Percentiles rank a stretch among this genome's conserved stretches.
Evolutionary conservation across 352 stramenopile species (phyloP).

Genomic region (Phytophthora tentaculata): DNA sequence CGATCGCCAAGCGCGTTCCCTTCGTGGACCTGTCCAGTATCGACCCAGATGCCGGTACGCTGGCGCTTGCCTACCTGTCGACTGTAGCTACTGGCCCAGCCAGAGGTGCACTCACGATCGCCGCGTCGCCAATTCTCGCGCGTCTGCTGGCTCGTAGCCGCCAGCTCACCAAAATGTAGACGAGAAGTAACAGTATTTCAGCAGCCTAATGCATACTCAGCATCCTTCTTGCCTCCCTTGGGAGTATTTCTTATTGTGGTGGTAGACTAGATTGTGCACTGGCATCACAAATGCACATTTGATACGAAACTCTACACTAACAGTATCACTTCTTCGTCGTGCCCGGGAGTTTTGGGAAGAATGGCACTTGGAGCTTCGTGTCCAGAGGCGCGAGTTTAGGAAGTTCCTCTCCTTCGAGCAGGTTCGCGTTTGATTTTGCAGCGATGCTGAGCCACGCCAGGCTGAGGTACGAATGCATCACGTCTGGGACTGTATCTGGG

Average conservation of each 20-base stretch:
- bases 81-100: slow-evolving; percentile 86
- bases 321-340: slow-evolving; percentile 21
- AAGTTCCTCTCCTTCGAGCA: slow-evolving; percentile 28
- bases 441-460: slow-evolving; percentile 91
- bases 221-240: background rate
- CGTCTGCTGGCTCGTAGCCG: slow-evolving; percentile 59
- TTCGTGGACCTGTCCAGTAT: slow-evolving; percentile 78
- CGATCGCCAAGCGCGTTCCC: slow-evolving; percentile 59
- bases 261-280: too few species aligned
- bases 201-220: slow-evolving; percentile 10
- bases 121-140: slow-evolving; percentile 71
- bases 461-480: slow-evolving; percentile 94
- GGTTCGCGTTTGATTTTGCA: slow-evolving; percentile 31
- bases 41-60: slow-evolving; percentile 68
- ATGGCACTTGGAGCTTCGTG: slow-evolving; percentile 81
- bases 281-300: too few species aligned
- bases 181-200: slow-evolving; percentile 9
- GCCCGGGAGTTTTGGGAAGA: slow-evolving; percentile 51
- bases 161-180: slow-evolving; percentile 29
- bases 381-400: slow-evolving; percentile 58
- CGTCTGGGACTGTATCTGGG: slow-evolving; percentile 76
- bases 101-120: slow-evolving; percentile 77
- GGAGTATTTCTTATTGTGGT: background rate
- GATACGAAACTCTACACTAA: slow-evolving; percentile 13
- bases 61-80: slow-evolving; percentile 93